These are phyloP conservation scores for Zygnema cylindricum DNA, from an alignment of 139 green algal species.

Conservation along the genomic window DNA sequence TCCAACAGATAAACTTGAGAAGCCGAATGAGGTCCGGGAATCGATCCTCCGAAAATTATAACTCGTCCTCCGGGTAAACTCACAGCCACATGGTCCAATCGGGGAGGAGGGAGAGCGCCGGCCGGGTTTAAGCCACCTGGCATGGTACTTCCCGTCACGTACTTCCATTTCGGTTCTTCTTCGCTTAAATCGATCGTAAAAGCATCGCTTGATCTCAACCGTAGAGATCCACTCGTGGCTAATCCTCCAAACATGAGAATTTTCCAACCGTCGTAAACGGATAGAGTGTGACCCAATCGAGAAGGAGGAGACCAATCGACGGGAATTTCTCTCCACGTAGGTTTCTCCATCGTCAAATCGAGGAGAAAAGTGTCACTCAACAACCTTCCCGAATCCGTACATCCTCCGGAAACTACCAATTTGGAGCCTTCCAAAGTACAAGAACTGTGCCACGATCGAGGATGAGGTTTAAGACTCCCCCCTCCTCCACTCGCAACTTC, in stretches of 20 bases:
- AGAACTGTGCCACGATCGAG: slow-evolving; percentile 58
- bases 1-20: slow-evolving; percentile 47
- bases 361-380: slow-evolving; percentile 57
- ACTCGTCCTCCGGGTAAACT: slow-evolving; percentile 35
- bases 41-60: slow-evolving; percentile 58
- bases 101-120: slow-evolving; percentile 43
- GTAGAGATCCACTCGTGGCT: slow-evolving; percentile 45
- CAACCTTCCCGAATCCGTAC: slow-evolving; percentile 42
- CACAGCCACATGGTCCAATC: slow-evolving; percentile 56
- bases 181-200: slow-evolving; percentile 58
- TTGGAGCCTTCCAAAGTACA: slow-evolving; percentile 52
- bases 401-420: slow-evolving; percentile 61
- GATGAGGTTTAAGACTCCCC: slow-evolving; percentile 16
- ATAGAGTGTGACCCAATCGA: slow-evolving; percentile 58
- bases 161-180: slow-evolving; percentile 50
- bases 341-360: slow-evolving; percentile 37
- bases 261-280: slow-evolving; percentile 40
- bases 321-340: slow-evolving; percentile 52
- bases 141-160: slow-evolving; percentile 43
- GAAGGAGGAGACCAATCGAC: slow-evolving; percentile 44
- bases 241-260: slow-evolving; percentile 63
- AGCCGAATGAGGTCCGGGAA: slow-evolving; percentile 1
- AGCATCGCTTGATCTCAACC: slow-evolving; percentile 40
- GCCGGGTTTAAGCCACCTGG: slow-evolving; percentile 6
- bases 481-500: slow-evolving; percentile 27